Base-by-base conservation (phyloP, 805 yeast genomes). In the Wickerhamiella cacticola region DNA sequence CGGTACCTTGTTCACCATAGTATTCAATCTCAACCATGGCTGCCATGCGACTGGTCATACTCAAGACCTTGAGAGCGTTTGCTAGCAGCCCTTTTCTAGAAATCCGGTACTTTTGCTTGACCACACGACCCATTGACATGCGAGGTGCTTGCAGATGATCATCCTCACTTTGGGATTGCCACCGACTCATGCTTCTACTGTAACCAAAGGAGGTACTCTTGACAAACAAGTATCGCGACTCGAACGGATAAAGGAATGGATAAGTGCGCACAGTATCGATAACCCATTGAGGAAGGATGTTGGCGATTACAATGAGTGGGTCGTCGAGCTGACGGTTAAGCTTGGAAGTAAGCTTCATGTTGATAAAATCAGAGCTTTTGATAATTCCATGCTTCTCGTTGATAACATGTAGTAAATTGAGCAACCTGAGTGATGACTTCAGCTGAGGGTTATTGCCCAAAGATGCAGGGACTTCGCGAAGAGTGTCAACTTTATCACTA, bases 201-300 rank as follows among this genome's bases (percentile, higher is more conserved):
- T 84, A 81, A 0, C 97, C 97, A 67, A 83, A 88, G 0, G 96
- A 87, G 0, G 96, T 85, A 6, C 88, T 78, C 55, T 83, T 89
- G 48, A 89, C 63, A 57, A 84, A 86, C 53, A 78, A 74, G 38
- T 82, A 69, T 50, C 96, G 72, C 0, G 92, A 76, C 45, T 80
- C 92, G 39, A 89, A 66, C 0, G 97, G 95, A 58, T 85, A 85
- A 40, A 89, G 59, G 56, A 89, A 89, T 10, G 95, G 85, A 56
- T 73, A 86, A 16, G 75, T 71, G 47, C 80, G 71, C 0, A 94
- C 78, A n/a, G 86, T 65, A 50, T 75, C 73, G 29, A 82, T 73
- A 18, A 81, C 73, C 97, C 97, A 89, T 6, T 74, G 75, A 0
- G 97, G 97, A 35, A 89, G 61, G 1, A 83, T 74, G 0, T 89